Evolutionary conservation across 2,329 filamentous ascomycete genomes (phyloP), one percentile per base, ranked within the genome.

Genomic region (Botrytis elliptica): DNA sequence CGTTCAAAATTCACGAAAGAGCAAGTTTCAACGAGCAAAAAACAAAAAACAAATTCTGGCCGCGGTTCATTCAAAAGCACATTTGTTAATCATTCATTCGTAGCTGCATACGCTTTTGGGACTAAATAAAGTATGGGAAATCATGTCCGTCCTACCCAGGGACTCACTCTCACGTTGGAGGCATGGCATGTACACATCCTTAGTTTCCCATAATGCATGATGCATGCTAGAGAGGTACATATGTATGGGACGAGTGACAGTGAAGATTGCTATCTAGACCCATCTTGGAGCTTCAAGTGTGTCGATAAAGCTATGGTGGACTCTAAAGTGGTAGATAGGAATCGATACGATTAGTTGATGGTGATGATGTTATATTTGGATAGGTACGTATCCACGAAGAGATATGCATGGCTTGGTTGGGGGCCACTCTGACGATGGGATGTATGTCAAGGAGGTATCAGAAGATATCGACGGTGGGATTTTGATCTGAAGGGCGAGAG

Each of bases 191-290:
- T 44, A 64, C 62, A 44, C 33, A 44, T 44, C 40, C 49, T 68
- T 36, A 20, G 33, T 20, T 68, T 69, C 36, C 66, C 25, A 49
- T 69, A 36, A 69, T 69, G 49, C 66, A 57, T 40, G 1, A 68
- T 55, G 66, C 49, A 68, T 57, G 40, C 25, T n/a, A 46, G 25
- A 9, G 9, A 64, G 40, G 62, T 7, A 20, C 63, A 66, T n/a
- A 38, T 60, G 55, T 44, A 42, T 29, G 38, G 44, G 52, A 44
- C 55, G 55, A 62, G 57, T 52, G 46, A 60, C 52, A 22, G 16
- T 40, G 38, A 5, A 38, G 63, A 46, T 33, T 36, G 63, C 22
- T 46, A 36, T 49, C 63, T 25, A 49, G 44, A 38, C 64, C 44
- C 64, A 38, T 49, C 18, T 49, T 49, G 29, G 64, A 49, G 36